phyloP scores from a whole-genome alignment of 2,329 filamentous ascomycete species.

The Talaromyces sp. region DNA sequence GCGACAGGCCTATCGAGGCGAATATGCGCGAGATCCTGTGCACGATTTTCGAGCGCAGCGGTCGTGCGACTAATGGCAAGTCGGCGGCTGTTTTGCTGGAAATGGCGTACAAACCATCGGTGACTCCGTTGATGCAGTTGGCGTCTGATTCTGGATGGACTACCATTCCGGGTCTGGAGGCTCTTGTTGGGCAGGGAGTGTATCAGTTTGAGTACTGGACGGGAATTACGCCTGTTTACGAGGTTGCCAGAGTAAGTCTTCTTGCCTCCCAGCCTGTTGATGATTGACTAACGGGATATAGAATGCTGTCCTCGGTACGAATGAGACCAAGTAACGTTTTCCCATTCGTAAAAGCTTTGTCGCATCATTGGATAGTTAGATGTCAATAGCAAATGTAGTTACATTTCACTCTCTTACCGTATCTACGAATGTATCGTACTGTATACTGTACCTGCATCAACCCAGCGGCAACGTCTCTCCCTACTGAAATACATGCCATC shows the following conservation, averaged over 20 bases:
- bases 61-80: constrained; percentile 33
- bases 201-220: constrained; percentile 89
- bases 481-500: background rate
- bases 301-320: constrained; percentile 31
- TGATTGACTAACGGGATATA: constrained; percentile 19
- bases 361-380: background rate
- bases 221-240: constrained; percentile 71
- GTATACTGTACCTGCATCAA: background rate
- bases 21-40: constrained; percentile 65
- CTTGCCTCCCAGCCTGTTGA: background rate
- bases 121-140: constrained; percentile 81
- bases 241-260: constrained; percentile 60
- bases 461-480: background rate
- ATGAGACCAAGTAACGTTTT: background rate
- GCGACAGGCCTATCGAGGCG: constrained; percentile 76
- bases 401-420: background rate
- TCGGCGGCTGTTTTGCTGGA: constrained; percentile 69
- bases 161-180: constrained; percentile 83
- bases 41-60: constrained; percentile 49
- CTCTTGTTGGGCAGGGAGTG: constrained; percentile 78
- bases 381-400: background rate
- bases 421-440: background rate
- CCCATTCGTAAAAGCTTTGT: background rate
- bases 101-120: constrained; percentile 91
- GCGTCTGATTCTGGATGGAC: constrained; percentile 76